Evolutionary conservation across 164 flowering plant species (phyloP).

Genomic region (Vitis riparia): DNA sequence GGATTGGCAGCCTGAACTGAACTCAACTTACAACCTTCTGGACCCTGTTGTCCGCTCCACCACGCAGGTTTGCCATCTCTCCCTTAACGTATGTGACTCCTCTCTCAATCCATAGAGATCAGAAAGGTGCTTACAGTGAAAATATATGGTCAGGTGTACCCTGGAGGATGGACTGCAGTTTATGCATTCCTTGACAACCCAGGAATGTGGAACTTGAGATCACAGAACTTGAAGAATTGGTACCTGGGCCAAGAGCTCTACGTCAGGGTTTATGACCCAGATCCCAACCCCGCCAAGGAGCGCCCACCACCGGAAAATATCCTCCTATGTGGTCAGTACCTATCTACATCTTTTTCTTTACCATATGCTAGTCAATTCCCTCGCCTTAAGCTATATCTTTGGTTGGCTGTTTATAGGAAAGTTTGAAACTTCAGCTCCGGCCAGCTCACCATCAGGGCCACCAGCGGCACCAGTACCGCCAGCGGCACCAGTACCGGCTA

Average conservation of each 20-base stretch:
- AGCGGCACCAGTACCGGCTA: background rate
- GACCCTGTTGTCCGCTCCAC: conserved; percentile 64
- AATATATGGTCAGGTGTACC: conserved; percentile 35
- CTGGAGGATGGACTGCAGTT: conserved; percentile 52
- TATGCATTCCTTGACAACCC: conserved; percentile 55
- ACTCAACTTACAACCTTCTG: conserved; percentile 39
- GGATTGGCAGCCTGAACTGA: conserved; percentile 34
- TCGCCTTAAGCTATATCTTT: background rate
- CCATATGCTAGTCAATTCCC: background rate
- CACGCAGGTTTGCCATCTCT: conserved; percentile 18
- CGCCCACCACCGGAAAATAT: conserved; percentile 47
- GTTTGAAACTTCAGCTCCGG: background rate
- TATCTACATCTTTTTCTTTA: background rate
- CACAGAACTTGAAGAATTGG: conserved; percentile 45
- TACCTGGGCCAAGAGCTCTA: conserved; percentile 55
- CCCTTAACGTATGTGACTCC: no score
- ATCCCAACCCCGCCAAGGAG: conserved; percentile 52
- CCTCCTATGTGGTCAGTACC: conserved; percentile 38
- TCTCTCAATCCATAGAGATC: no score
- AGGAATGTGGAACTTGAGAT: conserved; percentile 67
- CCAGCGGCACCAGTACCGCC: background rate
- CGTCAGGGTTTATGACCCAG: conserved; percentile 40
- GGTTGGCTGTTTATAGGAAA: conserved; percentile 6
- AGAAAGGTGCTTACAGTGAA: no score
- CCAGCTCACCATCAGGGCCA: background rate